Base-by-base conservation (phyloP, 257 asterid genomes). In the Petunia secreta region DNA sequence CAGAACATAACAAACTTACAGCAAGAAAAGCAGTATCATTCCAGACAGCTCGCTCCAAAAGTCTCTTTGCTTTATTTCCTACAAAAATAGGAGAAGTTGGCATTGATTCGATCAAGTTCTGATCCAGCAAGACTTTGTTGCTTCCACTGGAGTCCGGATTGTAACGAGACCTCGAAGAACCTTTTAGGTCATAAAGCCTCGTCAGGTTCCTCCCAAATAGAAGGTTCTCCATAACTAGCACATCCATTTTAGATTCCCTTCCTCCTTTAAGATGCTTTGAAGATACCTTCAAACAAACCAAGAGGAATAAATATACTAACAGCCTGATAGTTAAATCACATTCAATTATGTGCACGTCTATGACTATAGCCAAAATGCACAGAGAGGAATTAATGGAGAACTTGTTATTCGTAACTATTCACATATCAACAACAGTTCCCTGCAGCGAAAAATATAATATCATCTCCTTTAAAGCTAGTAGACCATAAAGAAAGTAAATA, bases 61-160 rank as follows among this genome's bases (percentile, higher is more conserved):
- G 80, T 83, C 97, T 85, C 85, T 92, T 93, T 82, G 98, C 98
- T 87, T 90, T 96, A 83, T 90, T 90, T 67, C 99, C 97, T 8
- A 95, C 97, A 84, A 95, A 95, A 48, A 95, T 93, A 2, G 99
- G 99, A 85, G 93, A 91, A 63, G 98, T 95, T 83, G 99, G 98
- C 99, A 95, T 93, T 65, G 98, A 91, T 86, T 95, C 99, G 60
- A 95, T 92, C 90, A 93, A 89, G 87, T 95, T 95, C 89, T 95
- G 97, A 80, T 95, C 99, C 87, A 95, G 83, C 83, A 95, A 83
- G 75, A 95, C 98, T 86, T 93, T 93, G 78, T 95, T 95, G 63
- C 90, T 92, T 85, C 98, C 98, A 41, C 96, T 89, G 71, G 96
- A 80, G 84, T 95, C 99, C 0, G 98, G 88, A 83, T 93, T 95